Evolutionary conservation across 2,329 filamentous ascomycete genomes (phyloP).

Genomic region (Xylaria digitata): DNA sequence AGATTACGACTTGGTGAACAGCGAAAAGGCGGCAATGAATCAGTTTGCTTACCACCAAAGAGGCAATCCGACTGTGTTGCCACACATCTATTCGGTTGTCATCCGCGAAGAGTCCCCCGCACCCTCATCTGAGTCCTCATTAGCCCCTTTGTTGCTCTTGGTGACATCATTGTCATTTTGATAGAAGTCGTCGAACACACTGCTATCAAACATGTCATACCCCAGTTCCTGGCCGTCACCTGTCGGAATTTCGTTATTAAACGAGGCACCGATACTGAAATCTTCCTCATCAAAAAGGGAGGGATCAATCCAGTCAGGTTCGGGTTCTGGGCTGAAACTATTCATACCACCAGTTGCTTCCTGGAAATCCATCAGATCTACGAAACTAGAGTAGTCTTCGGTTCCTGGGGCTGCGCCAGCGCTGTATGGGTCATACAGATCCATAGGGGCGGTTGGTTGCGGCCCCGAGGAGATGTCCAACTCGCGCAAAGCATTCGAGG

Average conservation of each 20-base stretch:
- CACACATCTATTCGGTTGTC: neutral
- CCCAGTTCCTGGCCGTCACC: neutral
- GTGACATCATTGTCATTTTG: neutral
- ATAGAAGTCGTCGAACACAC: neutral
- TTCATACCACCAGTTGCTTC: neutral
- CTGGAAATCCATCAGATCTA: neutral
- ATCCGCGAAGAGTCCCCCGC: neutral
- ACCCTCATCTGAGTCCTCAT: neutral
- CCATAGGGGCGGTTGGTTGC: neutral
- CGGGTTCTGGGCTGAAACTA: neutral
- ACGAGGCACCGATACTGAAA: neutral
- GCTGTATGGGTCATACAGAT: neutral
- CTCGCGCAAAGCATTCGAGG: neutral
- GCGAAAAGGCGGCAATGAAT: no score
- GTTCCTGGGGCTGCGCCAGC: neutral
- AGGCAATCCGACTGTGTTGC: neutral
- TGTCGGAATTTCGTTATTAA: neutral
- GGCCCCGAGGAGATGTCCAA: neutral
- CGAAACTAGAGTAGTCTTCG: neutral
- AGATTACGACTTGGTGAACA: neutral
- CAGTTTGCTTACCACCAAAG: neutral
- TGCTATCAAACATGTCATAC: neutral
- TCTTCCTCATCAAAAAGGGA: neutral
- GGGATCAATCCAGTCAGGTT: neutral
- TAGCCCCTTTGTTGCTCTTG: neutral